phyloP scores from a whole-genome alignment of 2,329 filamentous ascomycete genomes.

The Cryphonectria parasitica region DNA sequence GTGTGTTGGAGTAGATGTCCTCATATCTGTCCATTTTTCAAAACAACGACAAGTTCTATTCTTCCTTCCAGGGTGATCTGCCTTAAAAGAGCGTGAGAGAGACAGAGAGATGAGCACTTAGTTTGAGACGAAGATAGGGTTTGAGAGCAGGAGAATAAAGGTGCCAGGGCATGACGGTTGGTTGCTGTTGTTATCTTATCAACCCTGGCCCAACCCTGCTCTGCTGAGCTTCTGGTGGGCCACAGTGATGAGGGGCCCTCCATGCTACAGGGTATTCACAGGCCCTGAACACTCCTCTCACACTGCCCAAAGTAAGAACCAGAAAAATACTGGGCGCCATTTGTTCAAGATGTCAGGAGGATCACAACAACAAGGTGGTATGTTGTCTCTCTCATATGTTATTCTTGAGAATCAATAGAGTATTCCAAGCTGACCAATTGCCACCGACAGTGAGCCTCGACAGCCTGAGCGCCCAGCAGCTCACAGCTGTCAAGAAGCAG shows the following conservation, averaged over 20 bases:
- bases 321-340: background rate
- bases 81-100: too few relatives aligned
- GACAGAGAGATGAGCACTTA: background rate
- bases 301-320: background rate
- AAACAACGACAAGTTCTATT: background rate
- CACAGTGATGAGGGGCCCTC: background rate
- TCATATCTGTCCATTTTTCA: slow-evolving; percentile 28
- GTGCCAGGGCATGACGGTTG: slow-evolving; percentile 1
- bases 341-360: slow-evolving; percentile 29
- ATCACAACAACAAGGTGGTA: slow-evolving; percentile 29
- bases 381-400: background rate
- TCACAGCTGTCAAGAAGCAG: slow-evolving; percentile 91
- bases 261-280: background rate
- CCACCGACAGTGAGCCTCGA: slow-evolving; percentile 62
- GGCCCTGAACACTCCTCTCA: background rate
- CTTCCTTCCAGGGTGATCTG: background rate
- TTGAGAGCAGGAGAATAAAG: background rate
- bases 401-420: background rate
- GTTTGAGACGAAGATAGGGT: background rate
- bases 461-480: slow-evolving; percentile 80
- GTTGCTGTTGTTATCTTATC: slow-evolving; percentile 11
- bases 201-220: background rate
- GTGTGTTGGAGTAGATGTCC: slow-evolving; percentile 54
- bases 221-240: slow-evolving; percentile 5
- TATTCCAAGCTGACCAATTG: background rate